Base-by-base conservation (phyloP, 768 basidiomycete species). In the Xerocomus brunneocitrinus region DNA sequence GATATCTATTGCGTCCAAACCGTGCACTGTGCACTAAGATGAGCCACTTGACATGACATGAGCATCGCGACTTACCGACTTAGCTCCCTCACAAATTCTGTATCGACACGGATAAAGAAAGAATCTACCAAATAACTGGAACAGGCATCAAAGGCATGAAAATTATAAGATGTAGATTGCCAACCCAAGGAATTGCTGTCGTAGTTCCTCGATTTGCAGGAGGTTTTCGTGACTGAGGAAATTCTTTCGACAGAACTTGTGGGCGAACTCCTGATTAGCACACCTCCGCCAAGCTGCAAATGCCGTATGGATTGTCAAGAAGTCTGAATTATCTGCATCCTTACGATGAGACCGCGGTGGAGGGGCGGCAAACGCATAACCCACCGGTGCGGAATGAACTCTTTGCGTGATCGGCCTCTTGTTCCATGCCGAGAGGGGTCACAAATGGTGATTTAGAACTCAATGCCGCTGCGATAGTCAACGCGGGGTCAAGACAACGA, bases 381-480 rank as follows among this genome's bases (percentile, higher is more conserved):
- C 54, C 41, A 90, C 92, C 89, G 38, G 76, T 72, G 60, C 83
- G 80, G 75, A 98, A 98, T 5, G 80, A 77, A 36, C 73, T 73
- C 69, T 93, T 97, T 35, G 93, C 89, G 12, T 81, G 78, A 64
- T 93, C 87, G 0, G 95, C 95, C 62, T 93, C 89, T 53, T 82
- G 76, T 68, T 97, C 94, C 42, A 85, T 75, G 3, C 95, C 95
- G 54, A 95, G 81, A 0, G 95, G 95, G 3, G 87, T 80, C 22
- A 98, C 68, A 67, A 98, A 99, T 0, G 95, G 95, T 2, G 90
- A 91, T 68, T 98, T 98, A 1, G 91, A 87, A 64, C 90, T 95
- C 39, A 98, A 73, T 1, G 90, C 83, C 6, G 95, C 95, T 14
- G 92, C 93, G 54, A 99, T 94, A 5, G 95, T 97, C 46, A 99